Evolutionary conservation across 331 rosid species (phyloP).

Genomic region (Malus hybrid): DNA sequence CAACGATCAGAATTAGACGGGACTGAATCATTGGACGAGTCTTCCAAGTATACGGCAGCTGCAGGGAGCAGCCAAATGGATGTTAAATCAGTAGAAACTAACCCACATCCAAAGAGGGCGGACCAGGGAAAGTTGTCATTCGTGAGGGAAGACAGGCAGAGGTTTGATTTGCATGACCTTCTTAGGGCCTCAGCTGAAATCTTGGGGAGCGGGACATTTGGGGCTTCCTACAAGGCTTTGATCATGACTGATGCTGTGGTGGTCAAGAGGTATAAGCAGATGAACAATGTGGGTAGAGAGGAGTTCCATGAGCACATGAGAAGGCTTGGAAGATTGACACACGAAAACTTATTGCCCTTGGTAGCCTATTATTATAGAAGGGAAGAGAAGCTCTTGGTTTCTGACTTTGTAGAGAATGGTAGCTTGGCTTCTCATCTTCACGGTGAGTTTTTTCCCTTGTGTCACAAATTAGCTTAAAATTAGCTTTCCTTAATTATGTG

Average conservation of each 20-base stretch:
- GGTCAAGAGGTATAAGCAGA: conserved; percentile 83
- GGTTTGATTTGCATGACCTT: conserved; percentile 67
- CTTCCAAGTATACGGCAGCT: conserved; percentile 4
- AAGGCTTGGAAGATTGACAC: conserved; percentile 56
- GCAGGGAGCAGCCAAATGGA: neutral
- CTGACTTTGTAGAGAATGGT: conserved; percentile 50
- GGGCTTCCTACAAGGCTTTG: conserved; percentile 78
- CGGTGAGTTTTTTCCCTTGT: conserved; percentile 26
- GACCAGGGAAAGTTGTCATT: conserved; percentile 56
- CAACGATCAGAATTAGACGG: neutral
- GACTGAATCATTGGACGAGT: conserved; percentile 9
- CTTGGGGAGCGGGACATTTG: conserved; percentile 79
- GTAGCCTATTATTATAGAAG: conserved; percentile 65
- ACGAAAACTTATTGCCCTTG: conserved; percentile 69
- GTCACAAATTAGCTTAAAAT: neutral
- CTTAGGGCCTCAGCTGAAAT: conserved; percentile 75
- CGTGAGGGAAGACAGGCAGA: conserved; percentile 33
- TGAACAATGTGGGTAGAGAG: conserved; percentile 69
- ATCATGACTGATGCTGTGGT: conserved; percentile 30
- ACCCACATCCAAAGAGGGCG: conserved; percentile 19
- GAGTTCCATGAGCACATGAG: conserved; percentile 84
- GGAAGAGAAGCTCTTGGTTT: conserved; percentile 82
- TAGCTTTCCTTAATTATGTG: neutral
- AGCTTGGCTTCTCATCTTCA: conserved; percentile 83
- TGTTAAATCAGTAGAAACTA: neutral